Evolutionary conservation across 1,139 yeast genomes (phyloP), one percentile per base, ranked within the genome.

Genomic region (Candida sanyaensis): DNA sequence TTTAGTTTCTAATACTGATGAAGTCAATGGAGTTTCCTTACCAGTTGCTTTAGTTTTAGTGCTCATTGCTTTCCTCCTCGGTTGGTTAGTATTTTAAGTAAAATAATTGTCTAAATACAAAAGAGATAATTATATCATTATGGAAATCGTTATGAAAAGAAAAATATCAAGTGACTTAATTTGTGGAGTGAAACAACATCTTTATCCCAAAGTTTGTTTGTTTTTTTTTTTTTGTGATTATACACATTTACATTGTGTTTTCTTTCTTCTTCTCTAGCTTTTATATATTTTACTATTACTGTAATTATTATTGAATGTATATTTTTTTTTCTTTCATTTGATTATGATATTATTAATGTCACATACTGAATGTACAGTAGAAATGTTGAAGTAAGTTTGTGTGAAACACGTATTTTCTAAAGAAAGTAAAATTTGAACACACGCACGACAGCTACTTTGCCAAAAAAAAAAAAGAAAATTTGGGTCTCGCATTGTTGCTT

Each of bases 11-110:
- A 34, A 31, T 33, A 62, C 61, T 42, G 75, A 69, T 47, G 65
- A 75, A n/a, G 68, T 67, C 45, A 66, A 66, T 49, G 84, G 83
- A 10, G 71, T 83, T 45, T 80, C 86, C 12, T 63, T 81, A 42
- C 80, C 78, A 29, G 64, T 75, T 51, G 83, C 84, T 32, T 68
- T 76, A 41, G 61, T 78, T 44, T 71, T 83, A 59, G 77, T 80
- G 56, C 58, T 83, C 44, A 57, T 81, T 52, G 81, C 87, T 46
- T 83, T 83, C 69, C 68, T 83, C 53, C 65, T 81, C 52, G 86
- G 87, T 46, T 81, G 85, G 84, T 70, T 78, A 61, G 71, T 81
- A 50, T 79, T 81, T 60, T 81, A 71, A 64, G 24, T 32, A 17
- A 30, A 17, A 23, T 12, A 36, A n/a, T 31, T 31, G 13, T 26